These are phyloP conservation scores for Diaporthe ilicicola DNA, from an alignment of 2,329 filamentous ascomycete genomes.

Conservation along the genomic window DNA sequence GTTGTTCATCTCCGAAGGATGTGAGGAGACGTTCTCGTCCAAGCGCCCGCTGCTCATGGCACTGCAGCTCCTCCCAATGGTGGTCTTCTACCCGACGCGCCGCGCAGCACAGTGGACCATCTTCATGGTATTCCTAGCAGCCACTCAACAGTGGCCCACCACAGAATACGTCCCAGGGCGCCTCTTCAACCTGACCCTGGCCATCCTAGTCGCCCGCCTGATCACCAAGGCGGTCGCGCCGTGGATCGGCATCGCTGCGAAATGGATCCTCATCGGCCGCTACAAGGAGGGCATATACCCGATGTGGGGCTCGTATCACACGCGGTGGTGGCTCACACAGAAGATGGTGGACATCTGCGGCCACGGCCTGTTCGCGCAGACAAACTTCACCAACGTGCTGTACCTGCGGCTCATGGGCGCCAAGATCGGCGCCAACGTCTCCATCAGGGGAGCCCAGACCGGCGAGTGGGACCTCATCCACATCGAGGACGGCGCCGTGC, in stretches of 20 bases:
- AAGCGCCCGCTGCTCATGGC: slow-evolving; percentile 57
- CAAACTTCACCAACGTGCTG: slow-evolving; percentile 48
- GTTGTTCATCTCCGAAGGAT: slow-evolving; percentile 18
- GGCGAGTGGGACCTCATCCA: slow-evolving; percentile 67
- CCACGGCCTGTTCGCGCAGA: slow-evolving; percentile 53
- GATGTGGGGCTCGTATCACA: slow-evolving; percentile 68
- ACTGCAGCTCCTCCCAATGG: slow-evolving; percentile 59
- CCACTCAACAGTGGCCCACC: slow-evolving; percentile 50
- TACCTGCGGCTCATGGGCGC: slow-evolving; percentile 63
- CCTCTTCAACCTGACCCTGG: slow-evolving; percentile 56
- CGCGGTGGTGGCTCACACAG: slow-evolving; percentile 66
- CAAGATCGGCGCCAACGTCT: slow-evolving; percentile 60
- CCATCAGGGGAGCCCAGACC: slow-evolving; percentile 52
- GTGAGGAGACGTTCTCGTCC: slow-evolving; percentile 52
- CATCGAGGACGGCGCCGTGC: slow-evolving; percentile 57
- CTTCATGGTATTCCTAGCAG: slow-evolving; percentile 57
- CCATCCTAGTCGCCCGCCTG: slow-evolving; percentile 52
- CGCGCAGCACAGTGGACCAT: slow-evolving; percentile 61
- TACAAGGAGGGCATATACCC: slow-evolving; percentile 63
- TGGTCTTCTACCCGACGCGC: slow-evolving; percentile 59
- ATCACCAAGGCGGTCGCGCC: slow-evolving; percentile 52
- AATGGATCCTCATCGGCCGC: slow-evolving; percentile 64
- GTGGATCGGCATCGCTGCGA: slow-evolving; percentile 56
- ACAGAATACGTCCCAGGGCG: slow-evolving; percentile 51
- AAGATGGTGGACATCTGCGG: slow-evolving; percentile 60